Evolutionary conservation across 305 asterid species (phyloP), one percentile per base, ranked within the genome.

Genomic region (Striga hermonthica): DNA sequence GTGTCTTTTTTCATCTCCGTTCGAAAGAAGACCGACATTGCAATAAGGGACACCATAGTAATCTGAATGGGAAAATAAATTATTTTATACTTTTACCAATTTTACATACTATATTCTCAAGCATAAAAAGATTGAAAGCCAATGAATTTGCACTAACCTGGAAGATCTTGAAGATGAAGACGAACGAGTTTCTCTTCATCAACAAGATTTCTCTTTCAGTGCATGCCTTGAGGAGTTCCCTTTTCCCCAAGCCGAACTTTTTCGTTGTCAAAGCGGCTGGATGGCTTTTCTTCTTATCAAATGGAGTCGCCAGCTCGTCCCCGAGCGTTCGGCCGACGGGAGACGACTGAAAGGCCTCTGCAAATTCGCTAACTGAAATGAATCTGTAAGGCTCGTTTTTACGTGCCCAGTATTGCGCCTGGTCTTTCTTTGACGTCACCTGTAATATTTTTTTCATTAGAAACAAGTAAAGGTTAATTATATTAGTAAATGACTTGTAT

Each of bases 341-440:
- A 50, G 65, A 77, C 0, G 88, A 82, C 1, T 72, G 77, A 65
- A 75, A 84, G 0, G 91, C 84, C 74, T 84, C 83, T 1, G 86
- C 76, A 22, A 84, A 84, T 13, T 73, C 80, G 11, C 59, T 45
- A 1, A 72, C 78, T 3, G 86, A 0, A 35, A 80, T 48, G 59
- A 56, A 80, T 5, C 63, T 62, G 76, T 84, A 84, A n/a, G 82
- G 83, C 75, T 76, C 78, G 36, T 74, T 78, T 16, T 58, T 74
- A 7, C 74, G 67, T 4, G 83, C 79, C 88, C 88, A 84, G 56
- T 84, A 84, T 40, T 84, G 91, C 44, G 69, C 55, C 62, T 84
- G 91, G n/a, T 84, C 91, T 60, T 84, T 84, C 82, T 66, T 84
- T 37, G 90, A 84, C 0, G 90, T 84, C n/a, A 83, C 86, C 89